Conservation (phyloP, 2,329 filamentous ascomycete species). For the Aspergillus ustus region DNA sequence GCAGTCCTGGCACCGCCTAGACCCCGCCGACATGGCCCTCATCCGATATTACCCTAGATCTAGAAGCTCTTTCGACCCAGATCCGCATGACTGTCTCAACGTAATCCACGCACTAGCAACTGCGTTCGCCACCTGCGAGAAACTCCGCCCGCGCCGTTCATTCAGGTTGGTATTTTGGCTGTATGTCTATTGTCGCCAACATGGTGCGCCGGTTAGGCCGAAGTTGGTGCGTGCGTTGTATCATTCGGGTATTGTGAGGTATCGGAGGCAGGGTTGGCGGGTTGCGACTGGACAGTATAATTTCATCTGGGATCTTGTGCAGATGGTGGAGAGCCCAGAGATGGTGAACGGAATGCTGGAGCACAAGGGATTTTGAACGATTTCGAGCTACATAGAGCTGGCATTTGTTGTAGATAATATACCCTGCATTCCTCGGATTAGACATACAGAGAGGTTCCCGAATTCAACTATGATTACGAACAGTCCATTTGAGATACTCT, state of each 20-base stretch:
- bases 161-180: slow-evolving; percentile 54
- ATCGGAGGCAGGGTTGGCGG: slow-evolving; percentile 40
- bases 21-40: slow-evolving; percentile 31
- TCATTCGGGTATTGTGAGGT: slow-evolving; percentile 53
- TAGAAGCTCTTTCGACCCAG: slow-evolving; percentile 30
- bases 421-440: background rate
- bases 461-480: background rate
- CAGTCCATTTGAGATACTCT: background rate
- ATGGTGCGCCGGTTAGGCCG: slow-evolving; percentile 48
- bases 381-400: background rate
- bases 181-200: slow-evolving; percentile 50
- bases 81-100: slow-evolving; percentile 44
- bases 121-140: slow-evolving; percentile 44
- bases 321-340: slow-evolving; percentile 47
- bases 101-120: slow-evolving; percentile 53
- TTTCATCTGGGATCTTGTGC: slow-evolving; percentile 52
- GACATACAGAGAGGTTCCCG: background rate
- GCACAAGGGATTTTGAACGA: background rate
- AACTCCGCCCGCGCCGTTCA: slow-evolving; percentile 45
- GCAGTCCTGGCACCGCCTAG: slow-evolving; percentile 33
- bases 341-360: slow-evolving; percentile 35
- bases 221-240: slow-evolving; percentile 55
- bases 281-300: slow-evolving; percentile 42
- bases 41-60: slow-evolving; percentile 31
- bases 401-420: background rate